phyloP scores from a whole-genome alignment of 495 filamentous ascomycete species.

The Niebla homalea region DNA sequence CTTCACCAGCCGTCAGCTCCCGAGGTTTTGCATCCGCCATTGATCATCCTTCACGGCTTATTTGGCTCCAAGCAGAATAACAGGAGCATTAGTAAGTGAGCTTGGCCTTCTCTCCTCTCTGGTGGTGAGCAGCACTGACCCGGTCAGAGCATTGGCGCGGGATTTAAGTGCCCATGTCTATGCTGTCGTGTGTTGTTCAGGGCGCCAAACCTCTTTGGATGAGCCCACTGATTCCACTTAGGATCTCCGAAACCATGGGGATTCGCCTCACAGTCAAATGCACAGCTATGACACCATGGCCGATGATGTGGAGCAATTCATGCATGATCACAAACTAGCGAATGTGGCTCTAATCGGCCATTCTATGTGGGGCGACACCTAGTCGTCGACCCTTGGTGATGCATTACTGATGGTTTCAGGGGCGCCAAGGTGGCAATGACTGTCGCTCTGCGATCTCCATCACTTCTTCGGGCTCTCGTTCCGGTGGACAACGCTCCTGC shows the following conservation, averaged over 20 bases:
- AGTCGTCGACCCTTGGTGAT: not conserved
- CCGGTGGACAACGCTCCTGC: constrained; percentile 89
- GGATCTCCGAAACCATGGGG: constrained; percentile 93
- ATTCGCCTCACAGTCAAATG: constrained; percentile 59
- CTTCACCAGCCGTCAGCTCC: constrained; percentile 9
- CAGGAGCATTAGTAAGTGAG: constrained; percentile 90
- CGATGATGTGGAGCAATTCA: constrained; percentile 72
- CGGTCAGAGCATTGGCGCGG: constrained; percentile 57
- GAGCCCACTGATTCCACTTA: constrained; percentile 22
- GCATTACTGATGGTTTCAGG: constrained; percentile 30
- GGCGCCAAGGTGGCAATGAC: constrained; percentile 93
- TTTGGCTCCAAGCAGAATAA: constrained; percentile 97
- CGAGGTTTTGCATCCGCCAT: constrained; percentile 40
- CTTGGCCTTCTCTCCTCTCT: not conserved
- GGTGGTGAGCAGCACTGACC: constrained; percentile 10
- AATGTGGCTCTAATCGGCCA: constrained; percentile 75
- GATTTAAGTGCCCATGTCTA: constrained; percentile 75
- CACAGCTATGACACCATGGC: constrained; percentile 85
- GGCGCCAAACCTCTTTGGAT: not conserved
- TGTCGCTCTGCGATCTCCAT: constrained; percentile 56
- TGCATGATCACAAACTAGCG: constrained; percentile 55
- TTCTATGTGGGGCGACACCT: constrained; percentile 58
- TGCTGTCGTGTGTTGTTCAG: constrained; percentile 50
- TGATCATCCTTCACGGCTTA: constrained; percentile 84
- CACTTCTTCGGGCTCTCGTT: constrained; percentile 53